Conservation (phyloP, 2,329 filamentous ascomycete species). For the Remersonia thermophila region DNA sequence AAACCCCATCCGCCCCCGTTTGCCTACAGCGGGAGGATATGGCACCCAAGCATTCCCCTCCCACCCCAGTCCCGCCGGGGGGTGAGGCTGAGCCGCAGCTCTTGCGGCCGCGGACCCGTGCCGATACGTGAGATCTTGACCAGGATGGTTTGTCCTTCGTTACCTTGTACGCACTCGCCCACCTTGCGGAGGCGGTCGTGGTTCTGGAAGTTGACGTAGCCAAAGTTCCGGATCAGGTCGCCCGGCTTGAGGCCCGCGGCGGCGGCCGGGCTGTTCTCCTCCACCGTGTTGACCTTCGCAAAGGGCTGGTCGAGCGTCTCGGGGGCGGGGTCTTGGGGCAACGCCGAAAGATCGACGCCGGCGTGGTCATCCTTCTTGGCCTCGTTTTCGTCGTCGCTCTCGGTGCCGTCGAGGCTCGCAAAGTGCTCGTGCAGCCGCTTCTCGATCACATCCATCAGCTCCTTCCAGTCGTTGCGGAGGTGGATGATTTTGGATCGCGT, state of each 20-base stretch:
- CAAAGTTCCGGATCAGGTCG: conserved; percentile 76
- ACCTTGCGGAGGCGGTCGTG: conserved; percentile 78
- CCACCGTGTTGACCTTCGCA: conserved; percentile 80
- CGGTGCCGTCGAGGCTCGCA: conserved; percentile 50
- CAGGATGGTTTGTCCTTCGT: conserved; percentile 64
- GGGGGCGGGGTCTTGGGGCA: conserved; percentile 16
- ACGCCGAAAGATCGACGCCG: conserved; percentile 1
- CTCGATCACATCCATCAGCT: conserved; percentile 73
- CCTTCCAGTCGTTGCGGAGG: conserved; percentile 86
- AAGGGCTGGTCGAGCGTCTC: conserved; percentile 45
- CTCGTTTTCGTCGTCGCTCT: conserved; percentile 23
- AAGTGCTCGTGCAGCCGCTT: conserved; percentile 82
- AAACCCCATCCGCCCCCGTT: conserved; percentile 3
- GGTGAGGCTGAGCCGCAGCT: conserved; percentile 59
- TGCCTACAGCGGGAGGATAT: conserved; percentile 61
- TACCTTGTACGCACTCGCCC: conserved; percentile 78
- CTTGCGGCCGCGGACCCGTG: conserved; percentile 31
- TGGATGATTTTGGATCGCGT: conserved; percentile 81
- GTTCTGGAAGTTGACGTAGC: conserved; percentile 69
- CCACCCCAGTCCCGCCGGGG: conserved; percentile 82
- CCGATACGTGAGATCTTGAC: conserved; percentile 51
- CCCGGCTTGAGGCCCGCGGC: conserved; percentile 67
- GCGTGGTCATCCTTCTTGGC: conserved; percentile 2
- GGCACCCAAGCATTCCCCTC: conserved; percentile 77
- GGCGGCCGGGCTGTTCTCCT: conserved; percentile 66